Conservation (phyloP, 2,329 filamentous ascomycete genomes). For the Drechslerella dactyloides region DNA sequence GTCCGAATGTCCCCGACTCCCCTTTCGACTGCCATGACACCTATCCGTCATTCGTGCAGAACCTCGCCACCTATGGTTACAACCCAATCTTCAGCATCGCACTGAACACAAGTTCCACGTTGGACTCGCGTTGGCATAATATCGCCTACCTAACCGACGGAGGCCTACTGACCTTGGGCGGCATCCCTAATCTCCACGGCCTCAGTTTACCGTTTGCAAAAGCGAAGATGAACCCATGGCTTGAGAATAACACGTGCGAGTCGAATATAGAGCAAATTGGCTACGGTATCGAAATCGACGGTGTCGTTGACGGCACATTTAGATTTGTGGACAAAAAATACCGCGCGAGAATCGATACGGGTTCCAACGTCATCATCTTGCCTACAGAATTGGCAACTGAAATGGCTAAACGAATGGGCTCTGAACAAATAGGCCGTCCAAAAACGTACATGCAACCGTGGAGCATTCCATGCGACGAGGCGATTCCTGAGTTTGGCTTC, state of each 20-base stretch:
- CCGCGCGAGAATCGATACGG: slow-evolving; percentile 26
- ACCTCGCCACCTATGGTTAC: slow-evolving; percentile 17
- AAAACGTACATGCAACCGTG: not conserved
- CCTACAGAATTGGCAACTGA: not conserved
- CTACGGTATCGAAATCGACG: slow-evolving; percentile 33
- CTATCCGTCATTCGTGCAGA: slow-evolving; percentile 38
- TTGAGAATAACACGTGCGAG: slow-evolving; percentile 10
- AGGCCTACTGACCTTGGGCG: slow-evolving; percentile 28
- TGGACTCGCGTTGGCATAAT: not conserved
- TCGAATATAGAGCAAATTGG: slow-evolving; percentile 35
- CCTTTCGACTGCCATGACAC: slow-evolving; percentile 38
- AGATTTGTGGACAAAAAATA: not conserved
- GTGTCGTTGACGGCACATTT: slow-evolving; percentile 12
- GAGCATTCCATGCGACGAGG: slow-evolving; percentile 22
- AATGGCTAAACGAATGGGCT: slow-evolving; percentile 2
- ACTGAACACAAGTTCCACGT: not conserved
- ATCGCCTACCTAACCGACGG: not conserved
- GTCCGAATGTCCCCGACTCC: not conserved
- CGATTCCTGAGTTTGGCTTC: slow-evolving; percentile 27
- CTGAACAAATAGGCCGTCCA: not conserved
- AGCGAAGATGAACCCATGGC: slow-evolving; percentile 27
- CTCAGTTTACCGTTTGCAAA: slow-evolving; percentile 34
- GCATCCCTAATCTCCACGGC: slow-evolving; percentile 19
- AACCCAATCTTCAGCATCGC: slow-evolving; percentile 25
- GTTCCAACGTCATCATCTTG: slow-evolving; percentile 11